Percentiles rank a stretch among this genome's conserved stretches.
Conservation (phyloP, 129 eudicot genomes). For the Chrysanthemum seticuspe region DNA sequence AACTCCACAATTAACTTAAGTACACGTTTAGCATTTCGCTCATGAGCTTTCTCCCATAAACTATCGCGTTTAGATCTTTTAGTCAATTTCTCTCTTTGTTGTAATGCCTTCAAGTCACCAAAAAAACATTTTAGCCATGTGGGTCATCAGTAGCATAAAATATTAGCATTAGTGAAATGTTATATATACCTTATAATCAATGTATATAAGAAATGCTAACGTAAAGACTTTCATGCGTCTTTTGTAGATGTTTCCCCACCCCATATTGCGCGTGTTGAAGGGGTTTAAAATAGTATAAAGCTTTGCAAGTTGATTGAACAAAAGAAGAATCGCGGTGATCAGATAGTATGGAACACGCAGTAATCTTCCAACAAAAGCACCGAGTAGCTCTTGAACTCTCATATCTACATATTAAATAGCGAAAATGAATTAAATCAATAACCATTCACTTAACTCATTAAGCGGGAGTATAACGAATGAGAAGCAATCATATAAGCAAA, state of each 20-base stretch:
- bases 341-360: constrained; percentile 38
- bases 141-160: too few relatives aligned
- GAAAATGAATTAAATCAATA: constrained; percentile 26
- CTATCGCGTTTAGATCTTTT: constrained; percentile 58
- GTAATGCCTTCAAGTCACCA: constrained; percentile 55
- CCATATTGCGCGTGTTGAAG: constrained; percentile 43
- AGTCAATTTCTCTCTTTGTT: constrained; percentile 79
- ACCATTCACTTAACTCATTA: constrained; percentile 9
- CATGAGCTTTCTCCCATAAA: constrained; percentile 92
- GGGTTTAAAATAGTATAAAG: constrained; percentile 21
- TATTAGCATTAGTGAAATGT: neutral
- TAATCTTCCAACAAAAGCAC: constrained; percentile 34
- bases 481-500: too few relatives aligned
- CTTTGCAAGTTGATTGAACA: constrained; percentile 37
- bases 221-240: constrained; percentile 84
- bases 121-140: neutral
- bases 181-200: constrained; percentile 75
- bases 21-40: constrained; percentile 94
- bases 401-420: constrained; percentile 28
- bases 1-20: constrained; percentile 66
- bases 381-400: constrained; percentile 35
- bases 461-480: neutral
- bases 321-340: constrained; percentile 37
- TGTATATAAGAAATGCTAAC: constrained; percentile 66
- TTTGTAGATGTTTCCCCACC: constrained; percentile 73